Conservation (phyloP, 73 alveolate genomes). For the Uronychia binucleata region DNA sequence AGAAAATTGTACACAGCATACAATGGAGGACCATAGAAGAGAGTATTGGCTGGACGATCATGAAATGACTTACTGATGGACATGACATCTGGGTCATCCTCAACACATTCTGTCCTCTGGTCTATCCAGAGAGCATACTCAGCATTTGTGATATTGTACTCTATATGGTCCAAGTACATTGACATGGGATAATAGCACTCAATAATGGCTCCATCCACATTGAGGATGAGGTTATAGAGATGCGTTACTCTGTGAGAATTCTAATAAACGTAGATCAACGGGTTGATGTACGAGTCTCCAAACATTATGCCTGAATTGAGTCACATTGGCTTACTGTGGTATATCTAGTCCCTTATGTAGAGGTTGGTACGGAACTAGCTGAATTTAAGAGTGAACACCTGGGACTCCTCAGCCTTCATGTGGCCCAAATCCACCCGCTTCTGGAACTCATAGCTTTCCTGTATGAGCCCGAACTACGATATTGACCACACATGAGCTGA, state of each 20-base stretch:
- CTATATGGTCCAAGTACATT: not conserved
- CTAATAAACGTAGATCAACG: conserved; percentile 21
- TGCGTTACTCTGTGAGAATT: conserved; percentile 8
- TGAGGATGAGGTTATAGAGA: conserved; percentile 5
- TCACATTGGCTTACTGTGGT: no score
- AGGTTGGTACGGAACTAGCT: no score
- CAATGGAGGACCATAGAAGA: conserved; percentile 8
- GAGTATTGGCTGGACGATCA: conserved; percentile 12
- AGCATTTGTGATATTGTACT: conserved; percentile 13
- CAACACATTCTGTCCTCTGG: conserved; percentile 35
- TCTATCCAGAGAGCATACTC: conserved; percentile 43
- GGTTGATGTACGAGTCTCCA: conserved; percentile 51
- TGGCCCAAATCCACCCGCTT: no score
- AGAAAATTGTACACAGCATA: conserved; percentile 34
- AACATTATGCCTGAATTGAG: no score
- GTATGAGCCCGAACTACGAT: no score
- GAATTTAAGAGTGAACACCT: no score
- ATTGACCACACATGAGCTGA: no score
- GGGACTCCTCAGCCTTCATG: no score
- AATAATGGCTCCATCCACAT: conserved; percentile 30
- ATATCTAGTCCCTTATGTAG: no score
- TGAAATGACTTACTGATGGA: conserved; percentile 2
- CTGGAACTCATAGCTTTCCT: no score
- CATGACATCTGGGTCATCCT: not conserved
- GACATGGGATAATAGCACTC: conserved; percentile 39